Conservation (phyloP, 805 yeast species). For the Starmerella bombi region DNA sequence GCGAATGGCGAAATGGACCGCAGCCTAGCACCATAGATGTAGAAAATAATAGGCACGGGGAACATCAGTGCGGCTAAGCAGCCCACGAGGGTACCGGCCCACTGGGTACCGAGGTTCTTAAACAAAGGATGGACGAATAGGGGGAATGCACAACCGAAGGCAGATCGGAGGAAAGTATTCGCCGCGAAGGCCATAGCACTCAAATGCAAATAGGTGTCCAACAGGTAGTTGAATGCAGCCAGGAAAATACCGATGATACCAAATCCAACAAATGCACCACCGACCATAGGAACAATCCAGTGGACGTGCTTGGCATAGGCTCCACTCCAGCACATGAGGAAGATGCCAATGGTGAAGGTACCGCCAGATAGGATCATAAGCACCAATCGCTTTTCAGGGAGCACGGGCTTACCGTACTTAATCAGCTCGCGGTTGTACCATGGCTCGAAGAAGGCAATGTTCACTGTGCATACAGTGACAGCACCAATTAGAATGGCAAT, state of each 20-base stretch:
- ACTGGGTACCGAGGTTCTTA: slow-evolving; percentile 49
- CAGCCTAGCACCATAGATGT: slow-evolving; percentile 42
- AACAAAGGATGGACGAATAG: slow-evolving; percentile 64
- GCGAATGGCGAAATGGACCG: slow-evolving; percentile 51
- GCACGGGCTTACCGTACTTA: slow-evolving; percentile 39
- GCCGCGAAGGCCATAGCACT: slow-evolving; percentile 74
- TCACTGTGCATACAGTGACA: slow-evolving; percentile 40
- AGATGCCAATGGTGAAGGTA: slow-evolving; percentile 60
- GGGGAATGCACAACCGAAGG: slow-evolving; percentile 59
- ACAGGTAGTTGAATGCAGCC: slow-evolving; percentile 55
- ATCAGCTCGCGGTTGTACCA: slow-evolving; percentile 36
- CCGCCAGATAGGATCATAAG: slow-evolving; percentile 63
- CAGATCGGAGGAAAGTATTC: slow-evolving; percentile 55
- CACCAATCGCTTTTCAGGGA: slow-evolving; percentile 70
- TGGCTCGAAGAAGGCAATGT: slow-evolving; percentile 42
- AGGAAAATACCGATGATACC: slow-evolving; percentile 58
- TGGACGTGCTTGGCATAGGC: slow-evolving; percentile 54
- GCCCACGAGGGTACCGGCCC: slow-evolving; percentile 69
- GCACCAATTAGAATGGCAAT: slow-evolving; percentile 64
- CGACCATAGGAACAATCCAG: slow-evolving; percentile 68
- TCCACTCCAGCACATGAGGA: slow-evolving; percentile 88
- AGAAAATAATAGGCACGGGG: slow-evolving; percentile 59
- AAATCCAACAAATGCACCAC: slow-evolving; percentile 51
- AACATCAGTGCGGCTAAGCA: slow-evolving; percentile 42
- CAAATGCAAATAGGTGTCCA: slow-evolving; percentile 54